A percentile compares a stretch with the other conserved stretches of the same genome.
These are phyloP conservation scores for Neopestalotiopsis sp. DNA, from an alignment of 2,329 filamentous ascomycete species.

Conservation along the genomic window DNA sequence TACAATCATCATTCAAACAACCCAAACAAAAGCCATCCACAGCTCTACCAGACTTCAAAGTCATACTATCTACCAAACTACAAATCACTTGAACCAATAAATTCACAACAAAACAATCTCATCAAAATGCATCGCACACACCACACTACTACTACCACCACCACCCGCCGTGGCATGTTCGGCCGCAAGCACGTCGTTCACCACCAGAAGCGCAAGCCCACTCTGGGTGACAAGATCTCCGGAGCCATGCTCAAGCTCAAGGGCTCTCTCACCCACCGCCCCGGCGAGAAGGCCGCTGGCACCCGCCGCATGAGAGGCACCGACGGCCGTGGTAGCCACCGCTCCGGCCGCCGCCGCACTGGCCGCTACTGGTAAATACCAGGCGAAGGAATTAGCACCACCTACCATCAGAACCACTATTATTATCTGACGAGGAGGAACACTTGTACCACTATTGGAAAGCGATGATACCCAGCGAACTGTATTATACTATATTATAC, in stretches of 20 bases:
- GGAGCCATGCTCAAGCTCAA: conserved; percentile 77
- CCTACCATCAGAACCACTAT: no score
- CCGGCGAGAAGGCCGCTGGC: conserved; percentile 77
- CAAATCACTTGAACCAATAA: conserved; percentile 17
- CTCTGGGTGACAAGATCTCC: conserved; percentile 77
- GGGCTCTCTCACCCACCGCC: conserved; percentile 70
- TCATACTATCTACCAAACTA: background rate
- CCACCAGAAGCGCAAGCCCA: conserved; percentile 71
- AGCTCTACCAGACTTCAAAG: conserved; percentile 1
- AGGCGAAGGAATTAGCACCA: background rate
- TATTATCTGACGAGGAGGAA: background rate
- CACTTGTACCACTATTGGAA: background rate
- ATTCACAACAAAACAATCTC: conserved; percentile 17
- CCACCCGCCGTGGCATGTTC: conserved; percentile 46
- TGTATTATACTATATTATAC: background rate
- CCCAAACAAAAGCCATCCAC: conserved; percentile 3
- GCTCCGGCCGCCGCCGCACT: conserved; percentile 21
- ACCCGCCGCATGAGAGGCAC: conserved; percentile 77
- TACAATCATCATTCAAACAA: background rate
- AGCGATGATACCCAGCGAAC: background rate
- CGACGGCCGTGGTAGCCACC: conserved; percentile 66
- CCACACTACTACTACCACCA: conserved; percentile 48
- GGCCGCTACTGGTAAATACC: conserved; percentile 10
- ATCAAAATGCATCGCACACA: conserved; percentile 40
- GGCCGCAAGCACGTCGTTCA: conserved; percentile 49